Evolutionary conservation across 192 early-diverging fungal species (phyloP).

Genomic region (Radiomyces spectabilis): DNA sequence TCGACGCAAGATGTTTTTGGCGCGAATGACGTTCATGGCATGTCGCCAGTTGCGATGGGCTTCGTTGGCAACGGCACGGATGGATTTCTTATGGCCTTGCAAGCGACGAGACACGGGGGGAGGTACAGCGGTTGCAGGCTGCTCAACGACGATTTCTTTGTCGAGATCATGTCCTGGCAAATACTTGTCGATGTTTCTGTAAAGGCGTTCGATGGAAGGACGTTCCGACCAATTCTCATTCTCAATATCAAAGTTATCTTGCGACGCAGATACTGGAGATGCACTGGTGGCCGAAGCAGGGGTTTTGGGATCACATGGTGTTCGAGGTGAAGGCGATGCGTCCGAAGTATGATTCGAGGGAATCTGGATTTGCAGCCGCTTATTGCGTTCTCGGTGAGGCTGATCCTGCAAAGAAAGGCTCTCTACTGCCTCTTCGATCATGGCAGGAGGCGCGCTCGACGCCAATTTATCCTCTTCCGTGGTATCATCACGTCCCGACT

Average conservation of each 20-base stretch:
- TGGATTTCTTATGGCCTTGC: slow-evolving; percentile 31
- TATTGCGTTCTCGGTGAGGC: too few relatives aligned
- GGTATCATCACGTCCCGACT: too few relatives aligned
- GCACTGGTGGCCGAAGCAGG: neutral
- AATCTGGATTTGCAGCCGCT: too few relatives aligned
- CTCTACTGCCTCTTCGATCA: neutral
- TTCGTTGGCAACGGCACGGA: slow-evolving; percentile 43
- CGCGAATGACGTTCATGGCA: slow-evolving; percentile 24
- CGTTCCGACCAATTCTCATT: slow-evolving; percentile 36
- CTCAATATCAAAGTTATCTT: neutral
- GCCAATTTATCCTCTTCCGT: too few relatives aligned
- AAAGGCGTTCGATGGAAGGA: slow-evolving; percentile 59
- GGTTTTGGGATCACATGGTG: neutral
- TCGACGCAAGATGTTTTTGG: slow-evolving; percentile 27
- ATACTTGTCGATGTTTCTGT: slow-evolving; percentile 60
- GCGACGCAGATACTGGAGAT: neutral
- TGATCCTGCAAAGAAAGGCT: neutral
- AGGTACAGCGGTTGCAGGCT: neutral
- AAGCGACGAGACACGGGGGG: neutral
- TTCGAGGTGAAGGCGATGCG: neutral
- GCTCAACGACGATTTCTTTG: slow-evolving; percentile 49
- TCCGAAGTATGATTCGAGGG: neutral
- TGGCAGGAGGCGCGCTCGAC: too few relatives aligned
- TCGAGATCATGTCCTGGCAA: slow-evolving; percentile 74
- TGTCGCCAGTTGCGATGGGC: slow-evolving; percentile 26